These are phyloP conservation scores for Reutealis trisperma DNA, from an alignment of 345 rosid genomes.

Conservation along the genomic window DNA sequence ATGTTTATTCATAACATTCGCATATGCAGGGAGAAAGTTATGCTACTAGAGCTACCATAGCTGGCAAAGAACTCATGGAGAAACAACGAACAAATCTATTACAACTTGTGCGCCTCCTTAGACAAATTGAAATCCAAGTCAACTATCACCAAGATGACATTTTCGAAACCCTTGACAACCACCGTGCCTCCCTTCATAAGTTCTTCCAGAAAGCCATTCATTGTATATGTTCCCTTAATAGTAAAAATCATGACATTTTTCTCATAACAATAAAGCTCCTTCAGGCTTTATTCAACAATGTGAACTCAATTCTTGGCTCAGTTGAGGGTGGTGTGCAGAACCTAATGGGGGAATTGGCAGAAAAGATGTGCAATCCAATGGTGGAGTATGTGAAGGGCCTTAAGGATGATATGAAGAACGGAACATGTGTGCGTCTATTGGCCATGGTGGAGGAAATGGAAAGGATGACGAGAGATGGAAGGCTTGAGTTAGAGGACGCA, in stretches of 20 bases:
- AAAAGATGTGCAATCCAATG: slow-evolving; percentile 59
- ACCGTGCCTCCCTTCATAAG: slow-evolving; percentile 37
- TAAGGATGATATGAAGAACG: slow-evolving; percentile 50
- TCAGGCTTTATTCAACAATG: slow-evolving; percentile 38
- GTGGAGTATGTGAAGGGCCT: slow-evolving; percentile 48
- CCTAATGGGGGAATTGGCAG: slow-evolving; percentile 46
- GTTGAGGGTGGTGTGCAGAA: slow-evolving; percentile 52
- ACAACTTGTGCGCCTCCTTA: slow-evolving; percentile 52
- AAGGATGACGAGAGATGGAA: slow-evolving; percentile 36
- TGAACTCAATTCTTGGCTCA: slow-evolving; percentile 39
- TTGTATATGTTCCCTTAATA: slow-evolving; percentile 25
- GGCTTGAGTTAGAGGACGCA: slow-evolving; percentile 49
- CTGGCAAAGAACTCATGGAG: slow-evolving; percentile 43
- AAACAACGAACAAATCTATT: slow-evolving; percentile 45
- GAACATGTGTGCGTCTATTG: slow-evolving; percentile 44
- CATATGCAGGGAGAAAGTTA: slow-evolving; percentile 42
- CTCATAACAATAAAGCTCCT: slow-evolving; percentile 45
- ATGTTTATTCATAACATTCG: background rate
- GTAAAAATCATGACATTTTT: slow-evolving; percentile 42
- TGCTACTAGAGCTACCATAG: slow-evolving; percentile 38
- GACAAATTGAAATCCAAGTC: slow-evolving; percentile 48
- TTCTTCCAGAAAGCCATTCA: slow-evolving; percentile 43
- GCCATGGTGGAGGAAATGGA: slow-evolving; percentile 52
- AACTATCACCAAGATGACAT: slow-evolving; percentile 46
- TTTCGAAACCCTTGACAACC: slow-evolving; percentile 35